These are phyloP conservation scores for Paramyrothecium roridum DNA, from an alignment of 2,329 filamentous ascomycete species.

Conservation along the genomic window DNA sequence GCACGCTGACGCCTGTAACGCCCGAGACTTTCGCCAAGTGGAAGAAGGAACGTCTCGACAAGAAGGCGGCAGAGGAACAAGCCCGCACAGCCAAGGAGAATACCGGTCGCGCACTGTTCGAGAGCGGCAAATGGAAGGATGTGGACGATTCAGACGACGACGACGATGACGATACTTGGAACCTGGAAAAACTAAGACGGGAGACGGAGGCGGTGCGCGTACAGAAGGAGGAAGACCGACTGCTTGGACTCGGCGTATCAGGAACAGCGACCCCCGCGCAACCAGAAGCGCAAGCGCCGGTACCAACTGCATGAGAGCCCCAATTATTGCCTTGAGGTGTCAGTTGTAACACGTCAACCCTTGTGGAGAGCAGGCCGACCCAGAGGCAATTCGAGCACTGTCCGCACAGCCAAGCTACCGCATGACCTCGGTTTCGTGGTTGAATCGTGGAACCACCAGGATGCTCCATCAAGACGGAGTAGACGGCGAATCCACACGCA, in stretches of 20 bases:
- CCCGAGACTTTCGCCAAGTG: conserved; percentile 91
- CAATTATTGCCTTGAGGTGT: not conserved
- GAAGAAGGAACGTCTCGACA: conserved; percentile 92
- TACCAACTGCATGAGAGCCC: not conserved
- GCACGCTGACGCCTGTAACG: conserved; percentile 88
- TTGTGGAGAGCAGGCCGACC: conserved; percentile 1
- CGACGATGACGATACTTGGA: conserved; percentile 69
- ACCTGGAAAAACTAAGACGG: conserved; percentile 74
- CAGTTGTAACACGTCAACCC: not conserved
- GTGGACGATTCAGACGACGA: conserved; percentile 61
- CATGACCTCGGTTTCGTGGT: conserved; percentile 4
- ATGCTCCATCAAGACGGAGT: not conserved
- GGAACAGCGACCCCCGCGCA: conserved; percentile 1
- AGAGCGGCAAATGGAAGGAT: conserved; percentile 88
- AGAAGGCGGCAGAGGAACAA: conserved; percentile 93
- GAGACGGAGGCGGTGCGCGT: conserved; percentile 78
- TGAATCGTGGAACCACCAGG: not conserved
- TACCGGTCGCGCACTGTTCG: conserved; percentile 91
- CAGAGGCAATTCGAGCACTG: conserved; percentile 22
- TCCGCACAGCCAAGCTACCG: not conserved
- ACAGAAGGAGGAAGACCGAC: conserved; percentile 73
- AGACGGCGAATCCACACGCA: not conserved
- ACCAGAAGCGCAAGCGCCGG: not conserved
- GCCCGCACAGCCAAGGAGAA: conserved; percentile 90
- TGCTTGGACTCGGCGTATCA: conserved; percentile 31